Percentiles rank a stretch among this genome's conserved stretches.
Evolutionary conservation across 1,139 yeast genomes (phyloP).

Genomic region (Diutina rugosa): DNA sequence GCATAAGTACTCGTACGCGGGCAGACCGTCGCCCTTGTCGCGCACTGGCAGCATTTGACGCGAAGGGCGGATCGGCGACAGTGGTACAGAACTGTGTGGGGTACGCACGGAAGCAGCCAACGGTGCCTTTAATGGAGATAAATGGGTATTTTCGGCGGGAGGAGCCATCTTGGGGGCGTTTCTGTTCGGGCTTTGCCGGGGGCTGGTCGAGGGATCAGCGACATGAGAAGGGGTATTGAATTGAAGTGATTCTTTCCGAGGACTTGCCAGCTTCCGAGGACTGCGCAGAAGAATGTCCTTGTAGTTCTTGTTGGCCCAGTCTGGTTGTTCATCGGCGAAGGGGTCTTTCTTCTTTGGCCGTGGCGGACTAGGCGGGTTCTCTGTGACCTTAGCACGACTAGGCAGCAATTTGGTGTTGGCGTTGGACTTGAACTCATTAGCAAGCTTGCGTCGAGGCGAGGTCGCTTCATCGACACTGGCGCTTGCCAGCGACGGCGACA

Average conservation of each 20-base stretch:
- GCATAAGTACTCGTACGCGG: conserved; percentile 74
- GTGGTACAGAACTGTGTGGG: not conserved
- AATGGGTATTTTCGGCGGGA: not conserved
- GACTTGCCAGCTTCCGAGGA: conserved; percentile 2
- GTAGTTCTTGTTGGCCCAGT: conserved; percentile 13
- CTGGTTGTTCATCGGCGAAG: conserved; percentile 10
- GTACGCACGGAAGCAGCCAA: not conserved
- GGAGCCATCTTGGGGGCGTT: conserved; percentile 6
- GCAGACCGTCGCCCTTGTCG: not conserved
- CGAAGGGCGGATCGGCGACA: not conserved
- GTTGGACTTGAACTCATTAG: not conserved
- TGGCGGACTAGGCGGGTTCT: not conserved
- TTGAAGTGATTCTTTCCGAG: not conserved
- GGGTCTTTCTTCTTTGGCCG: not conserved
- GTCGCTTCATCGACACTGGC: not conserved
- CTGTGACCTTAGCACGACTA: not conserved
- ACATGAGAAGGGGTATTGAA: not conserved
- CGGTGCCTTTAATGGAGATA: not conserved
- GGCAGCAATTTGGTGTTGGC: not conserved
- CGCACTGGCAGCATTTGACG: not conserved
- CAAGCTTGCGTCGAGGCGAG: not conserved
- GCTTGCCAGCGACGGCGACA: not conserved
- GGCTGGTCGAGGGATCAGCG: not conserved
- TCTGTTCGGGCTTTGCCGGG: conserved; percentile 4
- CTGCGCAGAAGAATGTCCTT: conserved; percentile 3